Conservation (phyloP, 2,329 filamentous ascomycete species). For the Biscogniauxia sp. region DNA sequence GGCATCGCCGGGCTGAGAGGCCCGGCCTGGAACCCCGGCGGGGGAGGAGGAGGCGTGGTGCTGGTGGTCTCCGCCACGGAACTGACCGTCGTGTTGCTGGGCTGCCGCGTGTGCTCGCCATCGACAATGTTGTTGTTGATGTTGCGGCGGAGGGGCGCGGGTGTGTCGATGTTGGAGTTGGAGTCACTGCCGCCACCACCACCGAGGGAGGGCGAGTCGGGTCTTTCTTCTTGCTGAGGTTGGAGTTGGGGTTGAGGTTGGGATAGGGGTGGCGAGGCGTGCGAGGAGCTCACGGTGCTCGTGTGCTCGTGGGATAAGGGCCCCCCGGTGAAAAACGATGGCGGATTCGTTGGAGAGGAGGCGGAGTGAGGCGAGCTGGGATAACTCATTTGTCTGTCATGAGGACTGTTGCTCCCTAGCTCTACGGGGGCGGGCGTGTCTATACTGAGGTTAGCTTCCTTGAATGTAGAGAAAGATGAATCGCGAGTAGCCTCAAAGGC, state of each 20-base stretch:
- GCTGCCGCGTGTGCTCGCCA: constrained; percentile 40
- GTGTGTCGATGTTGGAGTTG: background rate
- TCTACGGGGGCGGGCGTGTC: constrained; percentile 46
- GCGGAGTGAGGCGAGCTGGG: constrained; percentile 19
- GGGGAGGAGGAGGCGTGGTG: constrained; percentile 10
- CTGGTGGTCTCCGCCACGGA: constrained; percentile 22
- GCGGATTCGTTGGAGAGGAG: constrained; percentile 28
- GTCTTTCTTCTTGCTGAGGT: constrained; percentile 7
- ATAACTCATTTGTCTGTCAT: constrained; percentile 36
- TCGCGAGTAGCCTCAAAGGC: background rate
- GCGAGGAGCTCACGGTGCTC: constrained; percentile 26
- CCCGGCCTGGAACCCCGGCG: background rate
- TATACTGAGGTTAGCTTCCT: constrained; percentile 18
- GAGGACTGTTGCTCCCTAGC: constrained; percentile 42
- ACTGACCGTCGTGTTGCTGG: constrained; percentile 41
- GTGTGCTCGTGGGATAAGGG: constrained; percentile 31
- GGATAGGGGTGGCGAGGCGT: constrained; percentile 1
- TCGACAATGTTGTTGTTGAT: constrained; percentile 41
- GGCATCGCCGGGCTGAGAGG: constrained; percentile 10
- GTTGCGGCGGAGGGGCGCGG: constrained; percentile 15
- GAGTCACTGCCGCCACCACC: no score
- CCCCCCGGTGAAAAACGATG: constrained; percentile 25
- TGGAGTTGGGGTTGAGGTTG: constrained; percentile 1
- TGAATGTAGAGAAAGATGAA: constrained; percentile 4
- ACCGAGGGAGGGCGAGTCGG: constrained; percentile 28